Evolutionary conservation across 192 early-diverging fungal genomes (phyloP).

Genomic region (Kickxella alabastrina): DNA sequence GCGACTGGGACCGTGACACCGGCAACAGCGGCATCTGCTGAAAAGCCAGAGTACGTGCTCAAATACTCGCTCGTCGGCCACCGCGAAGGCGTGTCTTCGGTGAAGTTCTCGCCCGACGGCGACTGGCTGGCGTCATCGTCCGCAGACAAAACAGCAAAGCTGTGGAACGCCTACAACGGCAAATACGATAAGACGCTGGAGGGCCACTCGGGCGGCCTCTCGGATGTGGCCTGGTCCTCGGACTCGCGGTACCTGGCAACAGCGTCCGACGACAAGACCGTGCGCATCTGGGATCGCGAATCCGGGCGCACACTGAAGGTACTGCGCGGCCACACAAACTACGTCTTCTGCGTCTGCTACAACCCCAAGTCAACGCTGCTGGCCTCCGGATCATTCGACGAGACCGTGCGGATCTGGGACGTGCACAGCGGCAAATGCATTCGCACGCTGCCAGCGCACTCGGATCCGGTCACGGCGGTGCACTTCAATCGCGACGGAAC

Average conservation of each 20-base stretch:
- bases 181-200: conserved; percentile 79
- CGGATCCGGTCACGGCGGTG: conserved; percentile 90
- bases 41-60: conserved; percentile 77
- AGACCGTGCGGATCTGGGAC: conserved; percentile 96
- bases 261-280: conserved; percentile 91
- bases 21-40: conserved; percentile 17
- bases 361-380: conserved; percentile 91
- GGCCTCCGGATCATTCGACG: conserved; percentile 97
- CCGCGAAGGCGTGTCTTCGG: conserved; percentile 88
- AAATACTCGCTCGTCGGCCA: conserved; percentile 90
- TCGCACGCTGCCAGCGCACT: conserved; percentile 89
- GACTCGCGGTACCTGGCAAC: conserved; percentile 88
- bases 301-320: conserved; percentile 69
- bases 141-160: conserved; percentile 90
- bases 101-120: conserved; percentile 98
- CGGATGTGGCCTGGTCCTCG: conserved; percentile 92
- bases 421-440: conserved; percentile 87
- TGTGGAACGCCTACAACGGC: conserved; percentile 88
- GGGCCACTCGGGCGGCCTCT: conserved; percentile 90
- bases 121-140: conserved; percentile 88
- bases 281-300: conserved; percentile 87
- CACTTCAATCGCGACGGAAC: conserved; percentile 98
- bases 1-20: conserved; percentile 5
- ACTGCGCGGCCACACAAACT: conserved; percentile 90
- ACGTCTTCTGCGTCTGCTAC: conserved; percentile 97